Evolutionary conservation across 1,139 yeast genomes (phyloP), one percentile per base, ranked within the genome.

Genomic region (Casaregolazyma suthepensis): DNA sequence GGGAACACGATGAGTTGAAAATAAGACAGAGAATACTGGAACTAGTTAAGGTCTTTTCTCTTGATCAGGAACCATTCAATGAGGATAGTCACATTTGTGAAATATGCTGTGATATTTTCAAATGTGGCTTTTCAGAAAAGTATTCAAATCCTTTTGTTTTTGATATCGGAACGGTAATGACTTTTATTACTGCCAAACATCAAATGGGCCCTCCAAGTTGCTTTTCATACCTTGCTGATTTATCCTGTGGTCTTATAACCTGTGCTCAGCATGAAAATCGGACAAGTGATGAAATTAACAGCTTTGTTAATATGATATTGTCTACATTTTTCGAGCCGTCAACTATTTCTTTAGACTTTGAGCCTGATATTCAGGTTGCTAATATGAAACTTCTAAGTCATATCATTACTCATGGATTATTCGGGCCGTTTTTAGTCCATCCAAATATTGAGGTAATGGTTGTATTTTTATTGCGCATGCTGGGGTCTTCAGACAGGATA

Each of bases 61-160:
- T 80, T 43, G 70, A 73, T 15, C 68, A 70, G 53, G 62, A 61
- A 1, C 67, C 70, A 0, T 66, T 78, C 19, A 62, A 67, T 1
- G 63, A 68, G 18, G 75, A 75, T 45, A 61, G 78, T 0, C 68
- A 73, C 4, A 69, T 83, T 0, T 74, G 81, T 5, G 88, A 84
- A 60, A 77, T 76, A 52, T 75, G 85, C 45, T 79, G 86, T 55
- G 71, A 71, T 17, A 76, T 86, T 1, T 73, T 85, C 57, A 83
- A 80, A 61, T 65, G 74, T 62, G 85, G 82, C 62, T 87, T 89
- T 68, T 85, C 96, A 60, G 89, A 86, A 55, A 83, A 74, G 43
- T 77, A 78, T 54, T 83, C 79, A 43, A 94, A 93, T 43, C 87
- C 73, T 15, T 80, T 79, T 13, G 86, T 72, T 19, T 78, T 85